Base-by-base conservation (phyloP, 2,329 filamentous ascomycete genomes). In the Xylaria sp. region DNA sequence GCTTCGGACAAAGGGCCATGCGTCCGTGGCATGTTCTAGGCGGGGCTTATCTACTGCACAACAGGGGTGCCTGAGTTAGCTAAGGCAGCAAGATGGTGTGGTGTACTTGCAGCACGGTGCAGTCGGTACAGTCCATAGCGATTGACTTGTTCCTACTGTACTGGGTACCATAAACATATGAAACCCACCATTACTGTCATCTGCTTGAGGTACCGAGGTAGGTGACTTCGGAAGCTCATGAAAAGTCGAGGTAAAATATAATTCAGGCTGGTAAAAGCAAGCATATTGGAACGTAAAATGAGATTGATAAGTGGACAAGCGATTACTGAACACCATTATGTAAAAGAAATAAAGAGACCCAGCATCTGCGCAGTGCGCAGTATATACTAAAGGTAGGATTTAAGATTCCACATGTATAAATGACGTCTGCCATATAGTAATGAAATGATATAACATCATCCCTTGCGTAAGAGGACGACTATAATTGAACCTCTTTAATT, bases 1-100 rank as follows among this genome's bases (percentile, higher is more conserved):
- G 67, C 64, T 69, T 69, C 67, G 67, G 67, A 67, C 64, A 56
- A 68, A 68, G 59, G 52, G 65, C 65, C 65, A 25, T 56, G 55
- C 55, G 7, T 4, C 36, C 36, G n/a, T 39, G 53, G 34, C 15
- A 43, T 13, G 41, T 53, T 25, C 32, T 20, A 60, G 53, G 65
- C 60, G 66, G 66, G 62, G 63, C 56, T 64, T 64, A 64, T 64
- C 62, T 39, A 55, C n/a, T 8, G 9, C n/a, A n/a, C 60, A 64
- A 41, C 52, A 46, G 58, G 48, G 53, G 43, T 58, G n/a, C n/a
- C n/a, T n/a, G n/a, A n/a, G n/a, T n/a, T n/a, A 23, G 32, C 5
- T 39, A 15, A 34, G 25, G 34, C 52, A 50, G 41, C 12, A 45
- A 30, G 60, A 28, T 12, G 41, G 20, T 52, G n/a, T 48, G 28